These are phyloP conservation scores for Coemansia sp. DNA, from an alignment of 192 early-diverging fungal genomes.

Conservation along the genomic window DNA sequence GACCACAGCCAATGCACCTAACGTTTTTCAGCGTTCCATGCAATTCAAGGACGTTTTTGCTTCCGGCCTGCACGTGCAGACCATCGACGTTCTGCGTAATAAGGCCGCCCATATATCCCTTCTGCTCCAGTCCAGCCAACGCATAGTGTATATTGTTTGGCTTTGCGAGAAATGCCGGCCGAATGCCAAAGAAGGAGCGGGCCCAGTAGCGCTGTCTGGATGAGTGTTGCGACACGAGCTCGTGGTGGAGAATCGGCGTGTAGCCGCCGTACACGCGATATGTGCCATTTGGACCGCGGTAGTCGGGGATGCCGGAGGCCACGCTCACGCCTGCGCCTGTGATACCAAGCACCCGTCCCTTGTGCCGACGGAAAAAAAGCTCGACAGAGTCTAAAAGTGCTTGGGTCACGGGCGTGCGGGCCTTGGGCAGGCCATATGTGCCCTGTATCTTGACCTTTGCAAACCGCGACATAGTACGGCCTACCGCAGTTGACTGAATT, in stretches of 20 bases:
- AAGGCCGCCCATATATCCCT: constrained; percentile 55
- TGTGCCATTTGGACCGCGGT: constrained; percentile 72
- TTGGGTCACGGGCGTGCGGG: constrained; percentile 27
- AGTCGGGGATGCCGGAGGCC: constrained; percentile 77
- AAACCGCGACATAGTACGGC: background rate
- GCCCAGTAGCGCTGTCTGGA: constrained; percentile 89
- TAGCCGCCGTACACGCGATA: constrained; percentile 72
- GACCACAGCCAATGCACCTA: constrained; percentile 68
- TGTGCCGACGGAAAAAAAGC: constrained; percentile 29
- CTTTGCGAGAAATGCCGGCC: constrained; percentile 59
- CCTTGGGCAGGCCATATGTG: constrained; percentile 34
- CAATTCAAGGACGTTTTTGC: constrained; percentile 67
- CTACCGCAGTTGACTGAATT: background rate
- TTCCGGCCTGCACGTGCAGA: constrained; percentile 64
- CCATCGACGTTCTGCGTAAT: constrained; percentile 95
- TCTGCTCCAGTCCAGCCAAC: constrained; percentile 54
- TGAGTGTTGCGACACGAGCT: constrained; percentile 57
- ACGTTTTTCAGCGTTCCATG: constrained; percentile 79
- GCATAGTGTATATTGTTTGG: constrained; percentile 75
- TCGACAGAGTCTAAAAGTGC: constrained; percentile 15
- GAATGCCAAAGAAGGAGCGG: constrained; percentile 80
- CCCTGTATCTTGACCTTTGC: constrained; percentile 42
- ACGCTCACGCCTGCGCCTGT: constrained; percentile 59
- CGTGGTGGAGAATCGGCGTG: constrained; percentile 80
- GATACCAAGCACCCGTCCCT: constrained; percentile 33